A percentile compares a stretch with the other conserved stretches of the same genome.
Conservation (phyloP, 2,329 filamentous ascomycete genomes). For the Aspergillus hiratsukae region DNA sequence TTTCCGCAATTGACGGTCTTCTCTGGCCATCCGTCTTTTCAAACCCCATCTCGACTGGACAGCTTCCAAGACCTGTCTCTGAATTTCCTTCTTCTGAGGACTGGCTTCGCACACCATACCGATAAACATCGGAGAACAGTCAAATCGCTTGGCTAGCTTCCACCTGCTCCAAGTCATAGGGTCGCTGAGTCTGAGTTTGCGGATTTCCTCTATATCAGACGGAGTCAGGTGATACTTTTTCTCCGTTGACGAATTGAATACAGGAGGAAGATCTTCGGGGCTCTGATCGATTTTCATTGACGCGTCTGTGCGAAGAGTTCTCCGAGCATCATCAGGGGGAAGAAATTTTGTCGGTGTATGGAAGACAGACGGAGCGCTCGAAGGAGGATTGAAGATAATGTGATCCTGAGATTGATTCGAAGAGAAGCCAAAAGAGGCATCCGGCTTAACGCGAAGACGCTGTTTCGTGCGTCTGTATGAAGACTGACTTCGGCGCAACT, state of each 20-base stretch:
- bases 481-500: constrained; percentile 44
- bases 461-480: constrained; percentile 49
- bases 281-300: constrained; percentile 16
- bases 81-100: constrained; percentile 44
- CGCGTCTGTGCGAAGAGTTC: constrained; percentile 40
- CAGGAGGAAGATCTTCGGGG: constrained; percentile 40
- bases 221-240: constrained; percentile 60
- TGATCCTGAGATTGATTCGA: constrained; percentile 43
- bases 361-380: constrained; percentile 58
- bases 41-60: constrained; percentile 58
- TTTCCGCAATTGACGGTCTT: constrained; percentile 57
- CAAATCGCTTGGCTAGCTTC: constrained; percentile 58
- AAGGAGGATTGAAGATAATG: constrained; percentile 64
- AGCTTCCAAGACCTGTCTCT: constrained; percentile 47
- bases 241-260: constrained; percentile 48
- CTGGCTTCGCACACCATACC: constrained; percentile 55
- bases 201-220: constrained; percentile 57
- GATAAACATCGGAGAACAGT: constrained; percentile 60
- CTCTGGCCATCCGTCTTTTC: constrained; percentile 56
- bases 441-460: constrained; percentile 49
- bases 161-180: constrained; percentile 57
- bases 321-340: constrained; percentile 54
- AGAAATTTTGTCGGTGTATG: constrained; percentile 64
- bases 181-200: constrained; percentile 50
- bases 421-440: constrained; percentile 45